Percentiles rank a stretch among this genome's conserved stretches.
phyloP scores from a whole-genome alignment of 2,329 filamentous ascomycete species.

The Cadophora luteo-olivacea region DNA sequence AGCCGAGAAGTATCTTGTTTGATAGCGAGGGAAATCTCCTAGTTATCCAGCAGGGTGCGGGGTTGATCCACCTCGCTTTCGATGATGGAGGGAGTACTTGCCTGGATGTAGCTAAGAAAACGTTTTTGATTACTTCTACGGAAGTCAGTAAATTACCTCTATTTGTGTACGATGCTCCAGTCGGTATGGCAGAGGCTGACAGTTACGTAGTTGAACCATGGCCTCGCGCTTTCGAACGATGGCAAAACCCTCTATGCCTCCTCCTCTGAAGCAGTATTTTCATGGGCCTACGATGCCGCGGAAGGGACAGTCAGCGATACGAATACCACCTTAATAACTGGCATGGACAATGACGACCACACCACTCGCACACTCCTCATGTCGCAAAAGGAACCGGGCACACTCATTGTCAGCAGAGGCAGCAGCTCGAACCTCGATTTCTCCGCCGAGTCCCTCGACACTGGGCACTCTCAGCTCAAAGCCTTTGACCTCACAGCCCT shows the following conservation, averaged over 20 bases:
- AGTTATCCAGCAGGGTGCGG: constrained; percentile 40
- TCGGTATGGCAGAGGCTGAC: neutral
- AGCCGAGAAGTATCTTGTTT: constrained; percentile 43
- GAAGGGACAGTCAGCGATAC: constrained; percentile 52
- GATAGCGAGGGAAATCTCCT: constrained; percentile 43
- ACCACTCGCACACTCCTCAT: constrained; percentile 71
- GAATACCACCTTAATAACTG: constrained; percentile 61
- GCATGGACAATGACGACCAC: constrained; percentile 69
- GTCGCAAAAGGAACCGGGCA: constrained; percentile 58
- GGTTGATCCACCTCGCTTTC: constrained; percentile 40
- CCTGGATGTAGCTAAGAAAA: constrained; percentile 35
- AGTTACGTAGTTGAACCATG: constrained; percentile 58
- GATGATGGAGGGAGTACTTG: constrained; percentile 37
- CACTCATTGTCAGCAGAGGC: constrained; percentile 71
- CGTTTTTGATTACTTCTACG: constrained; percentile 32
- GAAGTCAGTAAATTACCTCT: constrained; percentile 20
- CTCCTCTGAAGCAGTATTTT: constrained; percentile 61
- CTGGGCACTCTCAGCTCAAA: constrained; percentile 72
- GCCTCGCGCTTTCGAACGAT: constrained; percentile 59
- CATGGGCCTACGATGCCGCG: constrained; percentile 69
- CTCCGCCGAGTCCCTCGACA: constrained; percentile 55
- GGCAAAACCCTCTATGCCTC: constrained; percentile 64
- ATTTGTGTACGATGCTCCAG: neutral
- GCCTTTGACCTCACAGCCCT: constrained; percentile 57
- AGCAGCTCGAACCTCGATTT: constrained; percentile 68